Evolutionary conservation across 768 basidiomycete genomes (phyloP).

Genomic region (Kwoniella sp.): DNA sequence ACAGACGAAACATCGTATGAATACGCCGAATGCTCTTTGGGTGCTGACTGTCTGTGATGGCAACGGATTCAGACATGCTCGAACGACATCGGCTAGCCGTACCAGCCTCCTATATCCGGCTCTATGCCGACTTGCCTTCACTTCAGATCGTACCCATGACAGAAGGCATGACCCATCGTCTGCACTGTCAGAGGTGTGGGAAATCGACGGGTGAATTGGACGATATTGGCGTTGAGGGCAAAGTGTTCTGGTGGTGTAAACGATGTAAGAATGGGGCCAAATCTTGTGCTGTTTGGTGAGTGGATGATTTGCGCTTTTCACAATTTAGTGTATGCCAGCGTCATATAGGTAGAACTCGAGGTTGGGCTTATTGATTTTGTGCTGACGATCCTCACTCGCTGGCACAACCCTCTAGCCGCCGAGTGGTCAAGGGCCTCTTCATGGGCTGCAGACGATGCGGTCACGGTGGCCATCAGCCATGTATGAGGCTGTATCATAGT

Average conservation of each 20-base stretch:
- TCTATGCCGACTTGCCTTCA: constrained; percentile 26
- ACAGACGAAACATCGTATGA: too few species aligned
- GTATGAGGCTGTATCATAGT: constrained; percentile 44
- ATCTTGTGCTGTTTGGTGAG: constrained; percentile 41
- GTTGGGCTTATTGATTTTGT: not conserved
- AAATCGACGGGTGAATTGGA: constrained; percentile 42
- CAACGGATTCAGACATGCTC: constrained; percentile 39
- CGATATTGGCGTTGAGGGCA: constrained; percentile 37
- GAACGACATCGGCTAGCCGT: constrained; percentile 31
- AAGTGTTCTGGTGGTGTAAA: constrained; percentile 47
- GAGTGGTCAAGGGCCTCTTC: constrained; percentile 37
- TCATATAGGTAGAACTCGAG: not conserved
- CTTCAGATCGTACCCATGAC: constrained; percentile 33
- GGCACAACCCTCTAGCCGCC: constrained; percentile 21
- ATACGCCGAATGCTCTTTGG: too few species aligned
- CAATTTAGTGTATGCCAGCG: not conserved
- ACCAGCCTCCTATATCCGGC: constrained; percentile 40
- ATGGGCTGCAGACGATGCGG: constrained; percentile 43
- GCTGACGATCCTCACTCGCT: not conserved
- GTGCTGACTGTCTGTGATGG: not conserved
- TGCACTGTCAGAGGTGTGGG: constrained; percentile 37
- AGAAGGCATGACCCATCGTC: constrained; percentile 43
- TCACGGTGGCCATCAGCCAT: constrained; percentile 47
- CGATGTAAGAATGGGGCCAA: constrained; percentile 37
- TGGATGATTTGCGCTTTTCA: too few species aligned